A percentile compares a stretch with the other conserved stretches of the same genome.
Conservation (phyloP, 495 filamentous ascomycete genomes). For the Aspergillus egyptiacus region DNA sequence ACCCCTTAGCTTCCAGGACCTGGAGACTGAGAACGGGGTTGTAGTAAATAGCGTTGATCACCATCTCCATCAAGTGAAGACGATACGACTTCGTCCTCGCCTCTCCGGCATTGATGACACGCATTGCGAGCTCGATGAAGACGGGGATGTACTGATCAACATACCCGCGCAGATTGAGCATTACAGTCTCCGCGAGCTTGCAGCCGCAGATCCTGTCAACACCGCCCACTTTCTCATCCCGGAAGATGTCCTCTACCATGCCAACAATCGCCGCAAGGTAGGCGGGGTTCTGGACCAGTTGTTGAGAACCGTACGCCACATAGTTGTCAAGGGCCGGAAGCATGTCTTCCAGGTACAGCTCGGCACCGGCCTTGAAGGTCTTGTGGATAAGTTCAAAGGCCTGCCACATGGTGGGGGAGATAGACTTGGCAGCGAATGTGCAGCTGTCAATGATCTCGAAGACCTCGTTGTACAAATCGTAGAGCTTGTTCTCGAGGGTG, state of each 20-base stretch:
- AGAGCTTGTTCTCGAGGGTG: conserved; percentile 95
- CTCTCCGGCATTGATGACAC: conserved; percentile 62
- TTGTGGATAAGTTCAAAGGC: conserved; percentile 94
- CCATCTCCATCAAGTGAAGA: conserved; percentile 97
- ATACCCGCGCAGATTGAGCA: conserved; percentile 89
- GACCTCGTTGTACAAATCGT: conserved; percentile 93
- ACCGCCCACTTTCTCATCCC: conserved; percentile 82
- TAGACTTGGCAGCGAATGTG: conserved; percentile 94
- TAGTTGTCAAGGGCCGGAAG: conserved; percentile 96
- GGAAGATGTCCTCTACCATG: conserved; percentile 72
- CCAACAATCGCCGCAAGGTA: conserved; percentile 82
- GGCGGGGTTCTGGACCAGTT: conserved; percentile 71
- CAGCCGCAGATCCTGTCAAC: conserved; percentile 98
- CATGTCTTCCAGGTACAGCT: conserved; percentile 99
- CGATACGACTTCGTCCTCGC: conserved; percentile 78
- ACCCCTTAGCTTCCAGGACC: conserved; percentile 78
- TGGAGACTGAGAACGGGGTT: conserved; percentile 78
- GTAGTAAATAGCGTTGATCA: conserved; percentile 97
- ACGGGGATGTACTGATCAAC: conserved; percentile 80
- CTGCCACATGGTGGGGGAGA: conserved; percentile 96
- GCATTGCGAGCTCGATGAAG: conserved; percentile 87
- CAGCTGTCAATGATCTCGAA: conserved; percentile 99
- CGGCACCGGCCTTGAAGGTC: conserved; percentile 94
- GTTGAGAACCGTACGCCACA: conserved; percentile 79
- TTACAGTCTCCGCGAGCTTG: conserved; percentile 94